These are phyloP conservation scores for Penicillium capsulatum DNA, from an alignment of 2,329 filamentous ascomycete species.

Conservation along the genomic window DNA sequence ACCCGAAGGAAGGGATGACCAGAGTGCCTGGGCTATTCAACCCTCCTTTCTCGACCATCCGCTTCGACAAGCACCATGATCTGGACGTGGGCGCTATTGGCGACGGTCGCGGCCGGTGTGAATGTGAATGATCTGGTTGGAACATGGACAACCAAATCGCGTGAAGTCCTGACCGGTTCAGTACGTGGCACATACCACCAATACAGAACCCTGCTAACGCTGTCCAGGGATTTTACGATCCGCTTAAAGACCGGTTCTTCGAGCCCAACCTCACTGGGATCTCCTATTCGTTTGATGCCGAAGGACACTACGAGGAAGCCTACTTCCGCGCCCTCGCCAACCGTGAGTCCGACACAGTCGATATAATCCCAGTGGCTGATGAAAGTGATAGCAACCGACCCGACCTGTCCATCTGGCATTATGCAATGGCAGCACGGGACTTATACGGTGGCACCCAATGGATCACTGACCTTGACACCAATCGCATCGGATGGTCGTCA, in stretches of 20 bases:
- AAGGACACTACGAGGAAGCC: conserved; percentile 65
- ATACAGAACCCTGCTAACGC: conserved; percentile 9
- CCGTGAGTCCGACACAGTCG: conserved; percentile 48
- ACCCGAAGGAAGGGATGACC: conserved; percentile 20
- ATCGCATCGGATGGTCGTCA: conserved; percentile 65
- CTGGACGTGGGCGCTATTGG: conserved; percentile 36
- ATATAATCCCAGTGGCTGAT: conserved; percentile 6
- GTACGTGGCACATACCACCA: conserved; percentile 43
- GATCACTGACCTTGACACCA: conserved; percentile 57
- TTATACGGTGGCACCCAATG: conserved; percentile 54
- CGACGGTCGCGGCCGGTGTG: conserved; percentile 38
- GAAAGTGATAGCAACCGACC: conserved; percentile 48
- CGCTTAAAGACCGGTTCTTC: conserved; percentile 59
- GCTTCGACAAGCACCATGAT: conserved; percentile 23
- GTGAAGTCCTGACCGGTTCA: conserved; percentile 64
- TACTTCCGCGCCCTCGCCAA: conserved; percentile 67
- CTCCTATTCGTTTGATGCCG: conserved; percentile 67
- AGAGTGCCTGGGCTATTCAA: conserved; percentile 3
- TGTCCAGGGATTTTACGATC: conserved; percentile 64
- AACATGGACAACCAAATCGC: conserved; percentile 69
- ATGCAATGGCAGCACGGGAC: conserved; percentile 72
- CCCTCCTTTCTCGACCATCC: conserved; percentile 9
- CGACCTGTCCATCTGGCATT: conserved; percentile 59
- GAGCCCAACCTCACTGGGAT: conserved; percentile 65
- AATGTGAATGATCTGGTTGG: conserved; percentile 55